These are phyloP conservation scores for Mycena haematopus DNA, from an alignment of 768 basidiomycete species.

Conservation along the genomic window DNA sequence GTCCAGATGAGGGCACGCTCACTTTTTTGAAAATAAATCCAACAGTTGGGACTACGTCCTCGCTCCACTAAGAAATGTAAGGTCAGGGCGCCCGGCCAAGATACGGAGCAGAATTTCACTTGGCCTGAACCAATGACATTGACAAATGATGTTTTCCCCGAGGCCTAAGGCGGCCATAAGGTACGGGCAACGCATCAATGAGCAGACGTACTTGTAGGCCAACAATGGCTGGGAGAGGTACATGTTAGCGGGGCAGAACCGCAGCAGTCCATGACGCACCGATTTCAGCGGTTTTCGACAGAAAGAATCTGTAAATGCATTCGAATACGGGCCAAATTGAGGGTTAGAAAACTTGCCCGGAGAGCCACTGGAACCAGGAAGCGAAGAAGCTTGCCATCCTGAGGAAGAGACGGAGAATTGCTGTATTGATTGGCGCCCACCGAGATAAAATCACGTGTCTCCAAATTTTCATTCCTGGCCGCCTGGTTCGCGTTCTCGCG, in stretches of 20 bases:
- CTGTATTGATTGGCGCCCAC: neutral
- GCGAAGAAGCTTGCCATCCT: conserved; percentile 50
- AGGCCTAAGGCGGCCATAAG: conserved; percentile 60
- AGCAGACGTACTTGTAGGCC: conserved; percentile 72
- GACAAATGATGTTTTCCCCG: conserved; percentile 94
- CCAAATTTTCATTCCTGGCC: neutral
- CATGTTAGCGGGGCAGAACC: neutral
- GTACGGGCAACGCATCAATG: neutral
- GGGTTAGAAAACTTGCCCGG: conserved; percentile 39
- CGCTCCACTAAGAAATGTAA: conserved; percentile 71
- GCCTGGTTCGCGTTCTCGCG: neutral
- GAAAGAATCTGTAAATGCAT: conserved; percentile 68
- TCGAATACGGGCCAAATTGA: neutral
- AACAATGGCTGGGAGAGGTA: conserved; percentile 66
- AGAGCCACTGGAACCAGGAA: conserved; percentile 53
- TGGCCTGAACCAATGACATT: conserved; percentile 91
- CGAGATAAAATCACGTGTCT: neutral
- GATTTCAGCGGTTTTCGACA: conserved; percentile 86
- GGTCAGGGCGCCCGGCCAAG: conserved; percentile 7
- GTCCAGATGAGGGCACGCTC: conserved; percentile 18
- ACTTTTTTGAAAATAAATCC: conserved; percentile 93
- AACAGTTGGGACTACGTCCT: conserved; percentile 96
- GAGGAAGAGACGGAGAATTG: neutral
- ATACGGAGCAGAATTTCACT: conserved; percentile 44
- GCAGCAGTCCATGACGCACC: conserved; percentile 7